These are phyloP conservation scores for Phytophthora megakarya DNA, from an alignment of 352 stramenopile species.

Conservation along the genomic window DNA sequence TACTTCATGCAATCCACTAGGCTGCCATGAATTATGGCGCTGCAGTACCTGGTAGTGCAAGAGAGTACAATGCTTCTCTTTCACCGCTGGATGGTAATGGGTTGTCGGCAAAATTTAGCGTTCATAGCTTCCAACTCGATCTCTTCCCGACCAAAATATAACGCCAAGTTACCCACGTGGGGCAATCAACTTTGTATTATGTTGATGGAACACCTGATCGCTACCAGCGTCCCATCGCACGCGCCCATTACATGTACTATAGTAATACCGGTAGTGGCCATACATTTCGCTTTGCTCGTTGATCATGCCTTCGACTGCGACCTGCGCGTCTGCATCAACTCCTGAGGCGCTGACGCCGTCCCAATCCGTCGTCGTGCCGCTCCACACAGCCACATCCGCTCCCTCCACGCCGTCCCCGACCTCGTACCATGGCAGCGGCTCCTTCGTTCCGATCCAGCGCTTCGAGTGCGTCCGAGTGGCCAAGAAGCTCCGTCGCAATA, in stretches of 20 bases:
- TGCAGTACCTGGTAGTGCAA: neutral
- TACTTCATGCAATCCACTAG: neutral
- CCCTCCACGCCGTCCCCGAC: conserved; percentile 3
- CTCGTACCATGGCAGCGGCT: conserved; percentile 14
- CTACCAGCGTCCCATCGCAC: neutral
- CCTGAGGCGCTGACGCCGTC: conserved; percentile 32
- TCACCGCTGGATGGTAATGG: neutral
- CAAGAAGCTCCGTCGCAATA: conserved; percentile 33
- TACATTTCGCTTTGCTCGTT: conserved; percentile 3
- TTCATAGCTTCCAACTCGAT: neutral
- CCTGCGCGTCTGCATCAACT: neutral
- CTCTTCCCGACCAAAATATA: too few species aligned
- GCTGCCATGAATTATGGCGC: neutral
- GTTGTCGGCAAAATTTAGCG: neutral
- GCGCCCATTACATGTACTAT: neutral
- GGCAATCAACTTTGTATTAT: neutral
- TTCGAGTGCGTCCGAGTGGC: conserved; percentile 38
- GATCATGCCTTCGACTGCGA: conserved; percentile 8
- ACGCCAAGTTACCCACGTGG: too few species aligned
- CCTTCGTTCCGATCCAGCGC: conserved; percentile 32
- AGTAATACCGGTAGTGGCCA: too few species aligned
- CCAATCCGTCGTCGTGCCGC: conserved; percentile 23
- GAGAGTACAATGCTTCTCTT: neutral
- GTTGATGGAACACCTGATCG: conserved; percentile 8
- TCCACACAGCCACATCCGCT: conserved; percentile 9